These are phyloP conservation scores for Gorgonomyces haynaldii DNA, from an alignment of 192 early-diverging fungal species.

Conservation along the genomic window DNA sequence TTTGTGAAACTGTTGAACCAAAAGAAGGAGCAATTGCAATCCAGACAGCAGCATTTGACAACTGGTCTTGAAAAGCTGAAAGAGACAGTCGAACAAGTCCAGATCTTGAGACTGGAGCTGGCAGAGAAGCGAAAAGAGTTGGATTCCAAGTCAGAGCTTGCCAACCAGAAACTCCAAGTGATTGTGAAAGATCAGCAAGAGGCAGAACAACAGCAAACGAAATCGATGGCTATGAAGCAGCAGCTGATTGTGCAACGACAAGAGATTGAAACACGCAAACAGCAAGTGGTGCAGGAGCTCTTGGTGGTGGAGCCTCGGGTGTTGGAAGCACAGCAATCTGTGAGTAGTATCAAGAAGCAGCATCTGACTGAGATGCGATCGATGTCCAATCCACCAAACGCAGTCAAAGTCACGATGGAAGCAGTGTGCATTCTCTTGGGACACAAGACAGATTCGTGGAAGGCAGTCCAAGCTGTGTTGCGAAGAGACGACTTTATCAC, in stretches of 20 bases:
- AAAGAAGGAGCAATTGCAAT: constrained; percentile 91
- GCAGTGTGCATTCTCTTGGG: constrained; percentile 93
- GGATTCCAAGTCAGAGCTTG: constrained; percentile 74
- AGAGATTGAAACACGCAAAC: constrained; percentile 67
- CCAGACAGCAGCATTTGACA: constrained; percentile 96
- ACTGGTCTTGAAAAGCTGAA: constrained; percentile 93
- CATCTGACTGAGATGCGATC: constrained; percentile 91
- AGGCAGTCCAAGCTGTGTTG: constrained; percentile 76
- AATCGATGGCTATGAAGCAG: constrained; percentile 66
- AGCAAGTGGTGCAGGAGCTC: constrained; percentile 76
- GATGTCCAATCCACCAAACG: constrained; percentile 93
- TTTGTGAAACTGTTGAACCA: constrained; percentile 81
- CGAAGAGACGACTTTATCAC: constrained; percentile 96
- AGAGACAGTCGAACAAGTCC: constrained; percentile 90
- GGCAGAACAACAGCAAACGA: constrained; percentile 79
- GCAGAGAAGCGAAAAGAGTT: constrained; percentile 77
- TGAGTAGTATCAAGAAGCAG: constrained; percentile 91
- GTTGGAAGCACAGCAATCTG: constrained; percentile 82
- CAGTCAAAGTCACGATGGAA: constrained; percentile 95
- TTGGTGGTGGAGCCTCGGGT: constrained; percentile 97
- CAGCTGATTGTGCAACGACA: constrained; percentile 62
- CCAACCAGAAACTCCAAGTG: constrained; percentile 88
- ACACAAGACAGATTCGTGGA: constrained; percentile 78
- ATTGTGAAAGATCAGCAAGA: constrained; percentile 92
- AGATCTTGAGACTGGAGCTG: constrained; percentile 78